Conservation (phyloP, 371 early-diverging fungal genomes). For the Chytridiales sp. region DNA sequence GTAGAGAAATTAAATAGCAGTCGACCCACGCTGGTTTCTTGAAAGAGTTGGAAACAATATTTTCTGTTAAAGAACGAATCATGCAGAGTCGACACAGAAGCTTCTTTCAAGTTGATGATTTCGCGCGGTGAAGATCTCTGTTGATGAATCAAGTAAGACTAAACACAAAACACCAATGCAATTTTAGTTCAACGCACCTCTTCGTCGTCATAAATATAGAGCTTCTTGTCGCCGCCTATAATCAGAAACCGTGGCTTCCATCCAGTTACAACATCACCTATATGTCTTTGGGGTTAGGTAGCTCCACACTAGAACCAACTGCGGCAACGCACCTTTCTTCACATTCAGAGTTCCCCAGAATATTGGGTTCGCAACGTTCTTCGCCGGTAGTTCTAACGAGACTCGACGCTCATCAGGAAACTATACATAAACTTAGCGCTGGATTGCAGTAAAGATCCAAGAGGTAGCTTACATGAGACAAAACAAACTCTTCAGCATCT, state of each 20-base stretch:
- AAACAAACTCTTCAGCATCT: conserved; percentile 37
- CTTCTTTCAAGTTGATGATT: conserved; percentile 23
- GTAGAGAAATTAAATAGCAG: conserved; percentile 31
- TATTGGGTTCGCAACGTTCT: conserved; percentile 17
- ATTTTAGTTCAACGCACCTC: conserved; percentile 5
- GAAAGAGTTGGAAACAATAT: conserved; percentile 34
- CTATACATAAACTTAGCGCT: background rate
- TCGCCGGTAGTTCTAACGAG: conserved; percentile 1
- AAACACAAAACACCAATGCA: background rate
- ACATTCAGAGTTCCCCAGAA: conserved; percentile 29
- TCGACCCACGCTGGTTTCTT: conserved; percentile 14
- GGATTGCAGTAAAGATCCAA: background rate
- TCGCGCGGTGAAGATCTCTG: conserved; percentile 17
- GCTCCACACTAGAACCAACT: too few relatives aligned
- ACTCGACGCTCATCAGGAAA: conserved; percentile 4
- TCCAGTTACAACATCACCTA: conserved; percentile 23
- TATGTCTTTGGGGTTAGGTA: too few relatives aligned
- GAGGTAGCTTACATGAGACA: conserved; percentile 22
- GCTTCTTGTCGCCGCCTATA: conserved; percentile 21
- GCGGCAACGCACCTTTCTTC: conserved; percentile 22
- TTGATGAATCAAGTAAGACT: background rate
- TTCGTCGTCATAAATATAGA: conserved; percentile 34
- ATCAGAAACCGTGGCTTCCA: conserved; percentile 38
- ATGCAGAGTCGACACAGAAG: conserved; percentile 31
- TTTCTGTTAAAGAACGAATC: conserved; percentile 30